Percentiles rank a stretch among this genome's conserved stretches.
phyloP scores from a whole-genome alignment of 768 basidiomycete species.

The Suillus ampliporus region DNA sequence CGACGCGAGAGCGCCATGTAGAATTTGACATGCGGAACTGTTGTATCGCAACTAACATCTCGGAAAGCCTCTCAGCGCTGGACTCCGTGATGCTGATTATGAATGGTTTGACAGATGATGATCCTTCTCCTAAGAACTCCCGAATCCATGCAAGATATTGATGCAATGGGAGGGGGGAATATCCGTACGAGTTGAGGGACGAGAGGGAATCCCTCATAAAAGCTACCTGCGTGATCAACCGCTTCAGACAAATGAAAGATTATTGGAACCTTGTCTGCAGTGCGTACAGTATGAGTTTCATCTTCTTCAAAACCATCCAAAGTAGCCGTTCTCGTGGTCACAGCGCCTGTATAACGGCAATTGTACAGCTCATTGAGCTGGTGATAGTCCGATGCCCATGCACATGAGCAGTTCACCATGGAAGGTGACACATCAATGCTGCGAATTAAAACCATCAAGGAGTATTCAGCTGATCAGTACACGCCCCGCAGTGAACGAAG shows the following conservation, averaged over 20 bases:
- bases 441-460: slow-evolving; percentile 61
- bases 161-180: slow-evolving; percentile 78
- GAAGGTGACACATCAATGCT: slow-evolving; percentile 63
- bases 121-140: slow-evolving; percentile 44
- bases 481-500: background rate
- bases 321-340: slow-evolving; percentile 82
- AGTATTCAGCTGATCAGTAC: background rate
- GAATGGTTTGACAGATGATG: slow-evolving; percentile 60
- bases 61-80: slow-evolving; percentile 50
- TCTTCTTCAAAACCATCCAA: slow-evolving; percentile 73
- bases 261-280: background rate
- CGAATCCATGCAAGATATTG: slow-evolving; percentile 69
- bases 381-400: slow-evolving; percentile 74
- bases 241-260: slow-evolving; percentile 4
- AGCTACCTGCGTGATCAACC: slow-evolving; percentile 52
- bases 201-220: slow-evolving; percentile 56
- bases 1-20: slow-evolving; percentile 53
- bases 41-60: slow-evolving; percentile 68
- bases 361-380: slow-evolving; percentile 72
- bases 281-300: slow-evolving; percentile 61
- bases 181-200: slow-evolving; percentile 88
- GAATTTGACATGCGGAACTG: slow-evolving; percentile 48
- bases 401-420: slow-evolving; percentile 79
- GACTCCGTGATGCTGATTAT: slow-evolving; percentile 83
- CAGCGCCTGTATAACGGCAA: slow-evolving; percentile 73